A percentile compares a stretch with the other conserved stretches of the same genome.
phyloP scores from a whole-genome alignment of 1,139 yeast genomes.

The Spathaspora sp. region DNA sequence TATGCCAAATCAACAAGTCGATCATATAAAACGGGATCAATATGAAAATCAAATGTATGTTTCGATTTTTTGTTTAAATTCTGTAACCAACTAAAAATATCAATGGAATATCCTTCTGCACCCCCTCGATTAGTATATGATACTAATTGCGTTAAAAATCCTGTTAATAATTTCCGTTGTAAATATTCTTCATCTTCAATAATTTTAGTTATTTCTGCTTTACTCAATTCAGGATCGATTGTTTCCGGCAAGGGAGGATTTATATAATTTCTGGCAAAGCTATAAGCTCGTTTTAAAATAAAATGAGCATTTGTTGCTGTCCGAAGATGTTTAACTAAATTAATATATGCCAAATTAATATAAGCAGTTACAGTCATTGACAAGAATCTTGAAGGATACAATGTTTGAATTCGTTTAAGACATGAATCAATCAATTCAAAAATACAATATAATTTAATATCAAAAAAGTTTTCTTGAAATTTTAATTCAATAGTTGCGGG shows the following conservation, averaged over 20 bases:
- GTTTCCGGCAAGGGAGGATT: conserved; percentile 46
- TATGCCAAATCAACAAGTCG: conserved; percentile 54
- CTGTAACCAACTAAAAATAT: conserved; percentile 24
- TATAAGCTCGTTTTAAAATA: conserved; percentile 58
- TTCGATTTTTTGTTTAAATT: conserved; percentile 11
- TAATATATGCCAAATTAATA: conserved; percentile 47
- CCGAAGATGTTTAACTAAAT: conserved; percentile 22
- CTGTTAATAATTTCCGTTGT: conserved; percentile 45
- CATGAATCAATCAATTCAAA: conserved; percentile 60
- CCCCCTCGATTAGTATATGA: conserved; percentile 33
- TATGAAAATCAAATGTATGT: conserved; percentile 15
- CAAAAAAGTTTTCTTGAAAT: conserved; percentile 38
- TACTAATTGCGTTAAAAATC: conserved; percentile 45
- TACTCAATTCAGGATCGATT: conserved; percentile 25
- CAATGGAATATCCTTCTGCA: conserved; percentile 24
- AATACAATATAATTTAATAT: conserved; percentile 60
- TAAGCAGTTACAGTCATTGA: conserved; percentile 62
- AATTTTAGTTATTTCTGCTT: conserved; percentile 39
- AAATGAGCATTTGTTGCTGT: conserved; percentile 31
- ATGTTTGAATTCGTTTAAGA: conserved; percentile 54
- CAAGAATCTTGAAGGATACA: conserved; percentile 75
- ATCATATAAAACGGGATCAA: conserved; percentile 25
- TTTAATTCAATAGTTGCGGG: conserved; percentile 13
- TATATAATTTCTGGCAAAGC: conserved; percentile 65
- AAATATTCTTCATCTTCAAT: conserved; percentile 54